Evolutionary conservation across 2,329 filamentous ascomycete genomes (phyloP).

Genomic region (Penicillium sp.): DNA sequence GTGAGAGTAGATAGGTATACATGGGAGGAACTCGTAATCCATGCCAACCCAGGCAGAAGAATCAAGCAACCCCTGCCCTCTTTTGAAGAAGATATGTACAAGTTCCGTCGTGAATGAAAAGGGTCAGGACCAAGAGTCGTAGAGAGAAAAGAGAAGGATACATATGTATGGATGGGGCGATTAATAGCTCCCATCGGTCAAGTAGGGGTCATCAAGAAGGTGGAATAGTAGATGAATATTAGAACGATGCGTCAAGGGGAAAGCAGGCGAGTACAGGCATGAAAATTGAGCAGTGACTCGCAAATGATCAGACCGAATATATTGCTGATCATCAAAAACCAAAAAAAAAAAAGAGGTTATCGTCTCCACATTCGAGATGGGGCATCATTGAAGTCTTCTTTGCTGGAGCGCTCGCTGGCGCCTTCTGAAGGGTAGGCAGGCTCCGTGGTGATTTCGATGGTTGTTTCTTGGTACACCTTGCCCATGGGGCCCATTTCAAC

Average conservation of each 20-base stretch:
- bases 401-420: slow-evolving; percentile 31
- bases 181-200: neutral
- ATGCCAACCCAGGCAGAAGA: slow-evolving; percentile 2
- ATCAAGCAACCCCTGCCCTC: neutral
- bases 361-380: slow-evolving; percentile 29
- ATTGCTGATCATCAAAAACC: neutral
- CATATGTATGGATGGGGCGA: neutral
- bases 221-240: slow-evolving; percentile 1
- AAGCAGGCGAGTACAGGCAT: neutral
- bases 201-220: neutral
- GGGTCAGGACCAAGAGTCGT: neutral
- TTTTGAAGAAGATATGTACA: slow-evolving; percentile 19
- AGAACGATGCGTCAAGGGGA: neutral
- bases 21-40: slow-evolving; percentile 8
- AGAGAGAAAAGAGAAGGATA: neutral
- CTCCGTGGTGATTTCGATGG: slow-evolving; percentile 46
- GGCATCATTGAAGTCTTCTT: slow-evolving; percentile 25
- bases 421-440: slow-evolving; percentile 33
- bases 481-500: slow-evolving; percentile 38
- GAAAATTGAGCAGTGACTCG: neutral
- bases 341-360: slow-evolving; percentile 12
- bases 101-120: slow-evolving; percentile 7
- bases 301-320: neutral
- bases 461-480: slow-evolving; percentile 49
- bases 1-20: slow-evolving; percentile 15